These are phyloP conservation scores for Triglochin maritima DNA, from an alignment of 106 monocot genomes.

Conservation along the genomic window DNA sequence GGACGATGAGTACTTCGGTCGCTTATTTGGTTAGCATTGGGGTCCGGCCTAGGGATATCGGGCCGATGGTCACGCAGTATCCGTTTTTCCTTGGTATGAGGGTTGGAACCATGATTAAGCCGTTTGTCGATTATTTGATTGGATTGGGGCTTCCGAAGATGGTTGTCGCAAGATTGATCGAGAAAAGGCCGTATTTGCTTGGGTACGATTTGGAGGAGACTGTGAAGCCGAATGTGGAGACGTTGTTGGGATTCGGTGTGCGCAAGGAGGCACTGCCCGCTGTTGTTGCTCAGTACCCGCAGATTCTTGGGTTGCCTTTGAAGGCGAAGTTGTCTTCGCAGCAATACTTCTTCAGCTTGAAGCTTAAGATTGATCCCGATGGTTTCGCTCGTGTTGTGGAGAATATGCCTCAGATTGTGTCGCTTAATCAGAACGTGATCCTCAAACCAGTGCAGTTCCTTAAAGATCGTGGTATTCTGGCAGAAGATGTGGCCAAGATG, in stretches of 20 bases:
- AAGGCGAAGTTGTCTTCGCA: constrained; percentile 35
- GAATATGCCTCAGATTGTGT: constrained; percentile 32
- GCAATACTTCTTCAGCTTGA: constrained; percentile 41
- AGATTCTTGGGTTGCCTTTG: constrained; percentile 30
- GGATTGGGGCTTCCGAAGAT: constrained; percentile 27
- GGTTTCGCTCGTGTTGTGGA: constrained; percentile 33
- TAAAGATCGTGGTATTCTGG: constrained; percentile 12
- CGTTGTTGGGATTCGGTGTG: constrained; percentile 24
- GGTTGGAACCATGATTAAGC: constrained; percentile 33
- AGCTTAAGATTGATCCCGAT: constrained; percentile 36
- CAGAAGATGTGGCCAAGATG: constrained; percentile 32
- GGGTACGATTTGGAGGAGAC: constrained; percentile 34
- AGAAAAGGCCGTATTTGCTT: constrained; percentile 32
- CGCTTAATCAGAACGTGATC: constrained; percentile 28
- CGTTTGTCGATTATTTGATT: constrained; percentile 26
- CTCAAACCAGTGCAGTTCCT: constrained; percentile 34
- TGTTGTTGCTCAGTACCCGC: constrained; percentile 29
- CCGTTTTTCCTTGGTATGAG: constrained; percentile 39
- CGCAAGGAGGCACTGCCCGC: constrained; percentile 13
- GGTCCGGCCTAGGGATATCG: constrained; percentile 31
- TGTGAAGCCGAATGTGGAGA: constrained; percentile 30
- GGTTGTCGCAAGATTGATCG: constrained; percentile 27
- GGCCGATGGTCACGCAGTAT: constrained; percentile 32
- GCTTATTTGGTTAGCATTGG: constrained; percentile 32
- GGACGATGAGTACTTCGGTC: constrained; percentile 43